Conservation (phyloP, 163 green algal species). For the Chlorella variabilis region DNA sequence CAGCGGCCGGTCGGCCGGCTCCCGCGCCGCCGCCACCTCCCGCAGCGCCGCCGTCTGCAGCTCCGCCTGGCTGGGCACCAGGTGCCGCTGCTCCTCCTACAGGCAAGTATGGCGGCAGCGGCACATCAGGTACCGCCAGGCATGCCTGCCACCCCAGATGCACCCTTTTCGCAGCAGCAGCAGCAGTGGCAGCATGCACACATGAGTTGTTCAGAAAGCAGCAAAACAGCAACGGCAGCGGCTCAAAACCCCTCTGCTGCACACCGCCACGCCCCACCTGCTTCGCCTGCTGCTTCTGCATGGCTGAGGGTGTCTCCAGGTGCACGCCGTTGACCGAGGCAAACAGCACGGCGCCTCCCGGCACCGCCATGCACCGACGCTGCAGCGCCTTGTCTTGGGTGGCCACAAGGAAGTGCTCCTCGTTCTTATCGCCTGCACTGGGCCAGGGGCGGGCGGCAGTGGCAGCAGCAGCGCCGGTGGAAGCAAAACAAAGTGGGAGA, state of each 20-base stretch:
- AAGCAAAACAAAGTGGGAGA: neutral
- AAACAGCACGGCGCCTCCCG: conserved; percentile 74
- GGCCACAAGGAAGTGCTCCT: conserved; percentile 81
- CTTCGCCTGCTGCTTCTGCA: conserved; percentile 37
- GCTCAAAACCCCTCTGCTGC: too few relatives aligned
- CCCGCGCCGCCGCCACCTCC: conserved; percentile 8
- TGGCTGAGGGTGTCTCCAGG: conserved; percentile 70
- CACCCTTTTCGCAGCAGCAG: too few relatives aligned
- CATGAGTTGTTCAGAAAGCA: too few relatives aligned
- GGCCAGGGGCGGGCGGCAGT: neutral
- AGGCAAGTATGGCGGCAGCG: neutral
- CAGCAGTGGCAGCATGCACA: too few relatives aligned
- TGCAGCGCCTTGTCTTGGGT: conserved; percentile 76
- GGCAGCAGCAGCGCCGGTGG: neutral
- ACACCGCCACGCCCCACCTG: too few relatives aligned
- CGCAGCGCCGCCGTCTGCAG: conserved; percentile 8
- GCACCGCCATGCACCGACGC: conserved; percentile 54
- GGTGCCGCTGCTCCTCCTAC: conserved; percentile 27
- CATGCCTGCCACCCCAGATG: neutral
- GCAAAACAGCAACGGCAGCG: too few relatives aligned
- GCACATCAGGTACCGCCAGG: neutral
- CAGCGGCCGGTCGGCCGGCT: conserved; percentile 1
- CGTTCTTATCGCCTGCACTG: conserved; percentile 60
- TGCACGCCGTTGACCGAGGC: conserved; percentile 79
- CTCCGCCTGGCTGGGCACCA: conserved; percentile 21